phyloP scores from a whole-genome alignment of 352 stramenopile genomes.

The Globisporangium perplexum region DNA sequence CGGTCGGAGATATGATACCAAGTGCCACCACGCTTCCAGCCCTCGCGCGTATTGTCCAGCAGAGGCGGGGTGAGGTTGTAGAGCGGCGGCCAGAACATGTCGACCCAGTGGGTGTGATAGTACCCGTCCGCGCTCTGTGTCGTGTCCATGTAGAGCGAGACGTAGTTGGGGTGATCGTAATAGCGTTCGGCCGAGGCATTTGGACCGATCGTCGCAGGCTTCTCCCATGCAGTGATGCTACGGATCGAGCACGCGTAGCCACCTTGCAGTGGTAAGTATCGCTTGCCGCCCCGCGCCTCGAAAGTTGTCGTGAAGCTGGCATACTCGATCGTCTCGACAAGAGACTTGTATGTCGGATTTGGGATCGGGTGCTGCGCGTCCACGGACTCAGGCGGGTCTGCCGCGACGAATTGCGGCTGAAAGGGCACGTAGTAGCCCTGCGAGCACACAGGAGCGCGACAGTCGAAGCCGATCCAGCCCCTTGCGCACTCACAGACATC shows the following conservation, averaged over 20 bases:
- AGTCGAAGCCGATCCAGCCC: constrained; percentile 96
- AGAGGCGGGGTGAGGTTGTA: constrained; percentile 79
- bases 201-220: constrained; percentile 44
- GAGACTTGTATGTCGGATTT: constrained; percentile 54
- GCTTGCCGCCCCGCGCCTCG: constrained; percentile 31
- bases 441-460: constrained; percentile 89
- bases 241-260: constrained; percentile 94
- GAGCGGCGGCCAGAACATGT: constrained; percentile 90
- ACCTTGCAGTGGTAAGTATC: constrained; percentile 80
- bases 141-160: constrained; percentile 94
- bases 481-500: constrained; percentile 88
- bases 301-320: constrained; percentile 29
- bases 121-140: constrained; percentile 67
- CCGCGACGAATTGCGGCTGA: constrained; percentile 74
- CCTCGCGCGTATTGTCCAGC: constrained; percentile 91
- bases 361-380: constrained; percentile 45
- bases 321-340: constrained; percentile 55
- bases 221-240: constrained; percentile 94
- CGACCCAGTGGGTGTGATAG: constrained; percentile 85
- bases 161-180: constrained; percentile 95
- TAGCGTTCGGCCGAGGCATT: constrained; percentile 65
- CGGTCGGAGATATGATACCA: constrained; percentile 54
- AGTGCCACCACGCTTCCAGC: constrained; percentile 84
- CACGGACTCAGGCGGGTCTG: constrained; percentile 40
- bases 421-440: constrained; percentile 91